These are phyloP conservation scores for Papiliotrema fonsecae DNA, from an alignment of 1,284 basidiomycete genomes.

Conservation along the genomic window DNA sequence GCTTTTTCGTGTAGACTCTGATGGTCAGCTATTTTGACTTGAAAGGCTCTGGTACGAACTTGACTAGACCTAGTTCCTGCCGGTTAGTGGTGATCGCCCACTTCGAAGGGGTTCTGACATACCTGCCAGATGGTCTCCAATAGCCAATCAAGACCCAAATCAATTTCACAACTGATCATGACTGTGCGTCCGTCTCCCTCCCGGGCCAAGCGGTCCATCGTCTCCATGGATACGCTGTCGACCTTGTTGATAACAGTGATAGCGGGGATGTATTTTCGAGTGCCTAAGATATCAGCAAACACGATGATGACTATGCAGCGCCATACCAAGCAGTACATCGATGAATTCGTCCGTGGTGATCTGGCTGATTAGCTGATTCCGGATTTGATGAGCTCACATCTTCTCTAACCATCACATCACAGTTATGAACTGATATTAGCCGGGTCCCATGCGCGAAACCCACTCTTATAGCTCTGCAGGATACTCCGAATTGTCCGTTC, in stretches of 20 bases:
- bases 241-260: slow-evolving; percentile 94
- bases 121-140: slow-evolving; percentile 83
- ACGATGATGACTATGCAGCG: not conserved
- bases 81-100: not conserved
- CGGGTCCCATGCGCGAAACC: slow-evolving; percentile 10
- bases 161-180: slow-evolving; percentile 91
- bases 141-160: slow-evolving; percentile 80
- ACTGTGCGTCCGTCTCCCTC: slow-evolving; percentile 68
- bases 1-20: slow-evolving; percentile 86
- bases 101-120: slow-evolving; percentile 2
- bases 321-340: slow-evolving; percentile 79
- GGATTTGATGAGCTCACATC: slow-evolving; percentile 59
- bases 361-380: slow-evolving; percentile 48
- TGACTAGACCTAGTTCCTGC: slow-evolving; percentile 69
- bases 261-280: slow-evolving; percentile 90
- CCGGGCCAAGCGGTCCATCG: slow-evolving; percentile 80
- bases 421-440: slow-evolving; percentile 65
- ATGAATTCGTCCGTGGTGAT: slow-evolving; percentile 96
- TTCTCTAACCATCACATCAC: slow-evolving; percentile 94
- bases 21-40: slow-evolving; percentile 3
- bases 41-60: slow-evolving; percentile 35
- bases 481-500: slow-evolving; percentile 92
- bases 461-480: slow-evolving; percentile 68
- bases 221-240: slow-evolving; percentile 81
- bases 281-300: slow-evolving; percentile 47